Conservation (phyloP, 2,329 filamentous ascomycete species). For the Ophiostoma montium region DNA sequence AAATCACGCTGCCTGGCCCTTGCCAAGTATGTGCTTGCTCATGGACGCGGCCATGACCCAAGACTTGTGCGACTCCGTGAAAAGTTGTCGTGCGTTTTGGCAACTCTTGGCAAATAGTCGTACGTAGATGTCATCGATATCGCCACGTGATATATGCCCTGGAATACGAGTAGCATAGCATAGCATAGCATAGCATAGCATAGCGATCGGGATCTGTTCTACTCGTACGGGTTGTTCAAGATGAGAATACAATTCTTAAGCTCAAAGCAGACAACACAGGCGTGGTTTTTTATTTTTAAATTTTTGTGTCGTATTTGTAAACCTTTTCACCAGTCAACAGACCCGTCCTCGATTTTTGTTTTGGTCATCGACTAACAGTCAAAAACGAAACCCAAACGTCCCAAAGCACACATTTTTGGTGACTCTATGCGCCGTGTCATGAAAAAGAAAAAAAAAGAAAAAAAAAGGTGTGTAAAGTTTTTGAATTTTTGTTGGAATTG, state of each 20-base stretch:
- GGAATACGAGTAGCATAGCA: too few species aligned
- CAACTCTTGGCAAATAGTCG: too few species aligned
- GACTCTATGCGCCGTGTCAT: neutral
- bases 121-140: too few species aligned
- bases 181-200: too few species aligned
- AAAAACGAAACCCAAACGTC: constrained; percentile 1
- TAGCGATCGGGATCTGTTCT: too few species aligned
- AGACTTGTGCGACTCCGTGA: too few species aligned
- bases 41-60: too few species aligned
- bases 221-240: too few species aligned
- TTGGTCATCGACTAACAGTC: neutral
- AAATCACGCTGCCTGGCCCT: too few species aligned
- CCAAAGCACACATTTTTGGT: constrained; percentile 1
- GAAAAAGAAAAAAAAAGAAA: constrained; percentile 1
- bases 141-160: neutral
- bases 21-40: too few species aligned
- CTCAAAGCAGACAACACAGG: neutral
- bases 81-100: too few species aligned
- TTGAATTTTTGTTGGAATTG: neutral
- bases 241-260: neutral
- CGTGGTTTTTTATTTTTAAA: constrained; percentile 6
- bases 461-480: neutral
- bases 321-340: neutral
- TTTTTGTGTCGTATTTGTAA: constrained; percentile 6
- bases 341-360: neutral